These are phyloP conservation scores for Trichosporon sp. DNA, from an alignment of 1,284 basidiomycete genomes.

Conservation along the genomic window DNA sequence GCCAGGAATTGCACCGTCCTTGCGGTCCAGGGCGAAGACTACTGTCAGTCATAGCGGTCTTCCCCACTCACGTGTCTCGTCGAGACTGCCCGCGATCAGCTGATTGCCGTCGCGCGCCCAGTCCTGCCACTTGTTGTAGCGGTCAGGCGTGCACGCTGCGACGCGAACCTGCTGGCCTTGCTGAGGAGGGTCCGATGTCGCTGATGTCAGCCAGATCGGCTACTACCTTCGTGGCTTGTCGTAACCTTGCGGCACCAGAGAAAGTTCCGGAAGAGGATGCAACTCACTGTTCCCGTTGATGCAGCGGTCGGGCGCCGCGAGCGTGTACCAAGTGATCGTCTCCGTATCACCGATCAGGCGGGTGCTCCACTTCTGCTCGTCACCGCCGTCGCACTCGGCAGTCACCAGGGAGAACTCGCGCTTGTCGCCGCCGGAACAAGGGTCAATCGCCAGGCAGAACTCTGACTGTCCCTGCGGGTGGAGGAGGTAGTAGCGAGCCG, in stretches of 20 bases:
- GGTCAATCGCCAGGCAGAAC: background rate
- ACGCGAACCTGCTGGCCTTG: background rate
- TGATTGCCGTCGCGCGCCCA: background rate
- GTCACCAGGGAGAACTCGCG: background rate
- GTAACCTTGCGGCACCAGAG: no score
- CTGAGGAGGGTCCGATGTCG: background rate
- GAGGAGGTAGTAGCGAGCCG: background rate
- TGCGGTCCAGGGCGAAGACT: background rate
- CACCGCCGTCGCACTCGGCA: background rate
- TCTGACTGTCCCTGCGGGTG: background rate
- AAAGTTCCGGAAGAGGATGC: no score
- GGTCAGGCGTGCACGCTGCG: background rate
- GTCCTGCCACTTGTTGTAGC: slow-evolving; percentile 2
- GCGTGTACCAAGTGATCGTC: background rate
- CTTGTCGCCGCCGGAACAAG: background rate
- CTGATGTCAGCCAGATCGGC: background rate
- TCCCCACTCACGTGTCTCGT: background rate
- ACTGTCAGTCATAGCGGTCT: background rate
- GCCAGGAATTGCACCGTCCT: background rate
- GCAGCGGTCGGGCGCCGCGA: background rate
- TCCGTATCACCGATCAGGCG: background rate
- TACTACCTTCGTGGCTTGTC: no score
- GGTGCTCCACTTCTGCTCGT: background rate
- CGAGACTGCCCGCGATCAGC: background rate
- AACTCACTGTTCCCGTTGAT: background rate